Evolutionary conservation across 2,329 filamentous ascomycete species (phyloP), one percentile per base, ranked within the genome.

Genomic region (Colletotrichum ledebouriae): DNA sequence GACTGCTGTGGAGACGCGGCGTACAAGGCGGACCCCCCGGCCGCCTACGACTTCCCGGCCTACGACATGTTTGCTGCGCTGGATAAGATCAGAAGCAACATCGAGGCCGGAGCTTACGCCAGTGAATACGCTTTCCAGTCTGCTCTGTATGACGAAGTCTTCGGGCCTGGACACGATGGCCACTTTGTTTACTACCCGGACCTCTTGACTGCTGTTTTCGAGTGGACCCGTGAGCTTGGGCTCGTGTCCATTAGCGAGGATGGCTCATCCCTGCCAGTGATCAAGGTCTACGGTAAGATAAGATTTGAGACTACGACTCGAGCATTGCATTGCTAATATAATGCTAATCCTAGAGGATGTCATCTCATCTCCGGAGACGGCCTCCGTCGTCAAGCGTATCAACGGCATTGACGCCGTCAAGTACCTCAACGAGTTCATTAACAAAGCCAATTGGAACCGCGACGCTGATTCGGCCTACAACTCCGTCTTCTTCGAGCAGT

Each of bases 21-120:
- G 6, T 84, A 81, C 71, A 78, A 86, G 42, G 84, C 84, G 67
- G 76, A 84, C 55, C 87, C 87, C 3, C 87, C 87, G 0, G 65
- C 78, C 11, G 78, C 77, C 12, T 89, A 88, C 73, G 77, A 78
- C 53, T 82, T 85, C 63, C 81, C 85, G 0, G 64, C 75, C 29
- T 77, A 79, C 50, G 80, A 83, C 71, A 73, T 82, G 46, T 80
- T 76, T 65, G 78, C 69, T 6, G 76, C 73, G 17, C 73, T 82
- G 15, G 76, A 73, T 29, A 63, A 75, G 42, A 70, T 83, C 44
- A 75, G 73, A 63, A 70, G 69, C 13, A 75, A 78, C 29, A 71
- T 82, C 22, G 63, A 64, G 34, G 75, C 75, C 2, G 75, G 77
- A 64, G 74, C 75, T 53, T 83, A 83, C 65, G 50, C 72, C 6